These are phyloP conservation scores for Sporodiniella umbellata DNA, from an alignment of 371 early-diverging fungal genomes.

Conservation along the genomic window DNA sequence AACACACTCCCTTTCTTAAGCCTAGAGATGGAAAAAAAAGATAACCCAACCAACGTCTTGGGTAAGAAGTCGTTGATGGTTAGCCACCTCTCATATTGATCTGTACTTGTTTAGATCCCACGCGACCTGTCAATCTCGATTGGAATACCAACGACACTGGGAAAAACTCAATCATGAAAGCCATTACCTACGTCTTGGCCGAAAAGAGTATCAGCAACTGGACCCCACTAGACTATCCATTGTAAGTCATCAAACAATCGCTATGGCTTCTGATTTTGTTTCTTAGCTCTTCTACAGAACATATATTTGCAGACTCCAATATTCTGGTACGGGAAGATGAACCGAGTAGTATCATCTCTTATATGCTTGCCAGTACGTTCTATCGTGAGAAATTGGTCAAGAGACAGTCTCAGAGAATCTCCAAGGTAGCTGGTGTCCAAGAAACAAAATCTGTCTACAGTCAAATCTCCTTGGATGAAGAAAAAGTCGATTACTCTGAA, in stretches of 20 bases:
- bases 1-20: slow-evolving; percentile 28
- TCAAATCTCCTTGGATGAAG: not conserved
- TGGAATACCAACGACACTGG: slow-evolving; percentile 26
- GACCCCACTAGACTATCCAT: slow-evolving; percentile 71
- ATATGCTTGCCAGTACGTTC: slow-evolving; percentile 59
- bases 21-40: slow-evolving; percentile 19
- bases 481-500: slow-evolving; percentile 14
- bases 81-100: too few relatives aligned
- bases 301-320: slow-evolving; percentile 79
- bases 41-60: not conserved
- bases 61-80: too few relatives aligned
- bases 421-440: slow-evolving; percentile 6
- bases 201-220: slow-evolving; percentile 63
- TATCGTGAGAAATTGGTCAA: slow-evolving; percentile 38
- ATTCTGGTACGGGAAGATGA: slow-evolving; percentile 91
- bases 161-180: slow-evolving; percentile 68
- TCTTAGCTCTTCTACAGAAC: slow-evolving; percentile 68
- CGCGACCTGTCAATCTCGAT: slow-evolving; percentile 18
- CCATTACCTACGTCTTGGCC: slow-evolving; percentile 72
- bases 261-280: too few relatives aligned
- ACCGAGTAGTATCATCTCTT: slow-evolving; percentile 91
- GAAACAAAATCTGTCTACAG: not conserved
- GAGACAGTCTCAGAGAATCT: slow-evolving; percentile 27
- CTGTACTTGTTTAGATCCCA: not conserved
- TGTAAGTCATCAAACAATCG: too few relatives aligned